These are phyloP conservation scores for Penicillium crystallinum DNA, from an alignment of 495 filamentous ascomycete species.

Conservation along the genomic window DNA sequence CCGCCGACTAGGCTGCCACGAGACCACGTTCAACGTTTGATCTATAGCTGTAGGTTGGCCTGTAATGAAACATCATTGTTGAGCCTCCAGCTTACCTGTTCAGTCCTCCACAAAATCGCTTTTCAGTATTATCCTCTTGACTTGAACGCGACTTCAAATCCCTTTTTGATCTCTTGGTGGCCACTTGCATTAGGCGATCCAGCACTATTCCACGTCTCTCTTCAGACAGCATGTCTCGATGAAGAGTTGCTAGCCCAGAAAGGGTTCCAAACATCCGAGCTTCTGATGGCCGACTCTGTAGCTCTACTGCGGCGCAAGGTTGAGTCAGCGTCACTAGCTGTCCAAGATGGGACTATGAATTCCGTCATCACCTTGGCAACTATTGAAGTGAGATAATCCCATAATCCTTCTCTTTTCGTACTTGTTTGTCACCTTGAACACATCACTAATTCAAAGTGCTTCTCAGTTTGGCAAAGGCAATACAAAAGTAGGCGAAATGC, in stretches of 20 bases:
- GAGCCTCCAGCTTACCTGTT: constrained; percentile 10
- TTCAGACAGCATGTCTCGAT: constrained; percentile 50
- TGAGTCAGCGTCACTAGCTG: constrained; percentile 34
- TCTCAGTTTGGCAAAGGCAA: constrained; percentile 48
- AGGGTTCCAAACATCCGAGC: constrained; percentile 42
- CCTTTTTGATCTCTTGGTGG: constrained; percentile 52
- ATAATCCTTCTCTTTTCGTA: background rate
- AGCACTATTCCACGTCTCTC: constrained; percentile 48
- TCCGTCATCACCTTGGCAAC: constrained; percentile 50
- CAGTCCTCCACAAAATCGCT: constrained; percentile 48
- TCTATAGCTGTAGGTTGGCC: constrained; percentile 41
- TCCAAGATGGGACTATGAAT: constrained; percentile 51
- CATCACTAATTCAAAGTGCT: background rate
- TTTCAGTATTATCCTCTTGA: constrained; percentile 53
- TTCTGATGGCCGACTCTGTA: constrained; percentile 50
- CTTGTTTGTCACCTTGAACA: background rate
- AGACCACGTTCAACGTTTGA: constrained; percentile 42
- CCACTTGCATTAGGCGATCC: constrained; percentile 46
- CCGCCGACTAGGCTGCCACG: constrained; percentile 44
- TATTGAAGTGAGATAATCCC: constrained; percentile 38
- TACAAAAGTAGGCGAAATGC: constrained; percentile 35
- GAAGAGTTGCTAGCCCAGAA: constrained; percentile 45
- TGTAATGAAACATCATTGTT: background rate
- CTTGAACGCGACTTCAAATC: constrained; percentile 41
- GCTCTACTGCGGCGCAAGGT: constrained; percentile 42